phyloP scores from a whole-genome alignment of 108 stramenopile genomes.

The Cyclotella cryptica region DNA sequence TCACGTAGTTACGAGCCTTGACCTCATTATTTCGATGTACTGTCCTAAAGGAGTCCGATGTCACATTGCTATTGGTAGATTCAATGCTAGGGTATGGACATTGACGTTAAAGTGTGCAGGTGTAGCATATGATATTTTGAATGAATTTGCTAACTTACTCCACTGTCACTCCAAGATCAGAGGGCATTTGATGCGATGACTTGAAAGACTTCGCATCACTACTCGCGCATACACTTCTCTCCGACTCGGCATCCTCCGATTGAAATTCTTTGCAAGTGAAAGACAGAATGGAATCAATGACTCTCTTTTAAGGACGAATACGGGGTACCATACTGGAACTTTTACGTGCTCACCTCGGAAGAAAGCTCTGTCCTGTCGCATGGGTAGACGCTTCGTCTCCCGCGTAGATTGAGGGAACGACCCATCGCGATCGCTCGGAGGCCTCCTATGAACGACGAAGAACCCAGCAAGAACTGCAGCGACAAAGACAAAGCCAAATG shows the following conservation, averaged over 20 bases:
- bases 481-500: constrained; percentile 1
- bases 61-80: not conserved
- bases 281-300: not conserved
- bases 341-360: not conserved
- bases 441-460: not conserved
- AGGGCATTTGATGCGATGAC: not conserved
- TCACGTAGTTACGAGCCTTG: not conserved
- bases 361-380: not conserved
- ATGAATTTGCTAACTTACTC: not conserved
- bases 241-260: constrained; percentile 6
- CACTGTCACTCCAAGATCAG: not conserved
- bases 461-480: not conserved
- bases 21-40: not conserved
- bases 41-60: too few relatives aligned
- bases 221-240: constrained; percentile 7
- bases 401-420: too few relatives aligned
- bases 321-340: not conserved
- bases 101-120: not conserved
- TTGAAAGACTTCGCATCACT: not conserved
- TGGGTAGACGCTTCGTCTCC: too few relatives aligned
- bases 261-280: constrained; percentile 5
- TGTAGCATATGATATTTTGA: not conserved
- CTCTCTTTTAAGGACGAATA: not conserved
- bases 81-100: not conserved
- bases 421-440: not conserved